These are phyloP conservation scores for Tetragonia tetragonoides DNA, from an alignment of 148 eudicot species.

Conservation along the genomic window DNA sequence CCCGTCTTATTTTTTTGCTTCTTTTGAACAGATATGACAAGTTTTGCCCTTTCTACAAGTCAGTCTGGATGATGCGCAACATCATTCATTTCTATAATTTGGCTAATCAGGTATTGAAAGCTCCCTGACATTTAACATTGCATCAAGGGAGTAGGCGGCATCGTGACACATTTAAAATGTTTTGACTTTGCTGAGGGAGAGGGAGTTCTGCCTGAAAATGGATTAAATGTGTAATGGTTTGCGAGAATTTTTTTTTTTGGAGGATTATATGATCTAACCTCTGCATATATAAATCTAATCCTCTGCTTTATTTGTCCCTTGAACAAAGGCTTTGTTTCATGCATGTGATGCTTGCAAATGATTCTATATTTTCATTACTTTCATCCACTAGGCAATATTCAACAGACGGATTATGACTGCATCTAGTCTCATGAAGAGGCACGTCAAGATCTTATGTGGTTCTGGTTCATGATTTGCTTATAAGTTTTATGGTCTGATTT, in stretches of 20 bases:
- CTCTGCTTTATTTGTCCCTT: background rate
- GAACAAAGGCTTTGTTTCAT: background rate
- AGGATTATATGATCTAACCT: constrained; percentile 7
- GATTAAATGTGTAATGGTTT: background rate
- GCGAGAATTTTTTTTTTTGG: background rate
- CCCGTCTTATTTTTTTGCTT: constrained; percentile 3
- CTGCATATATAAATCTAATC: background rate
- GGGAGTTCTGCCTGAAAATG: background rate
- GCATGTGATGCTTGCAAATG: too few relatives aligned
- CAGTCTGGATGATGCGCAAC: constrained; percentile 99
- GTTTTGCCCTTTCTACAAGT: constrained; percentile 97
- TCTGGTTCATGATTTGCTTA: background rate
- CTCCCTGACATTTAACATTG: background rate
- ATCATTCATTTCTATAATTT: constrained; percentile 93
- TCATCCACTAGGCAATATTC: background rate
- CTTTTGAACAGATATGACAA: constrained; percentile 74
- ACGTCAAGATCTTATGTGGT: background rate
- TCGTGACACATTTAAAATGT: background rate
- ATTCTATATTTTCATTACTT: background rate
- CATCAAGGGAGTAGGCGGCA: background rate
- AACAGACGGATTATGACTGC: background rate
- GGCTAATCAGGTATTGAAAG: constrained; percentile 83
- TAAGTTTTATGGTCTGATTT: constrained; percentile 12
- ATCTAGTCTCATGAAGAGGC: background rate
- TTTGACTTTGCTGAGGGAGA: background rate